Conservation (phyloP, 106 monocot genomes). For the Dioscorea alata region DNA sequence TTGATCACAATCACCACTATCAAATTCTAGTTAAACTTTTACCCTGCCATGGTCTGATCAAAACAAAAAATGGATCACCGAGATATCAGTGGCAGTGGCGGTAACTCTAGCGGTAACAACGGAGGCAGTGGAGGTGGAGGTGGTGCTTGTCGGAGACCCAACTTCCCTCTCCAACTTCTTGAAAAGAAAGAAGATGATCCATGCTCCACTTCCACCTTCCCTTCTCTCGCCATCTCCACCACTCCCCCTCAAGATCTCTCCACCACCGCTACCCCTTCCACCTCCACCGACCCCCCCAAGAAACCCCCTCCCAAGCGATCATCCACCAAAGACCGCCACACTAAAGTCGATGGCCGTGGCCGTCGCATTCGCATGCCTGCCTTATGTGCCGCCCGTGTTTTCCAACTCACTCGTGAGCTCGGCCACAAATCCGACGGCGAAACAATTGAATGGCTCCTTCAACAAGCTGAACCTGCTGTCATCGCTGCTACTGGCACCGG, state of each 20-base stretch:
- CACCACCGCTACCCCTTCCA: not conserved
- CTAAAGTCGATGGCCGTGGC: constrained; percentile 81
- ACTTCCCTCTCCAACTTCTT: constrained; percentile 79
- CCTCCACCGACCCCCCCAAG: constrained; percentile 9
- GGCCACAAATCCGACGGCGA: constrained; percentile 87
- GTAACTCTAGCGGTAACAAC: constrained; percentile 20
- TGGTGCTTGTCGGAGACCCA: constrained; percentile 45
- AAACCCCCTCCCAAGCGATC: constrained; percentile 65
- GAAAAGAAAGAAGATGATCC: constrained; percentile 53
- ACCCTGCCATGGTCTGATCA: constrained; percentile 14
- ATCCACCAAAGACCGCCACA: constrained; percentile 85
- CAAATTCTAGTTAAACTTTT: no score
- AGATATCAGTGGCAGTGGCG: constrained; percentile 17
- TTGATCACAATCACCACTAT: not conserved
- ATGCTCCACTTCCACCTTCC: not conserved
- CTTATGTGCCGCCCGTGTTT: constrained; percentile 73
- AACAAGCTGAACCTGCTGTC: constrained; percentile 83
- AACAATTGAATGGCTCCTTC: constrained; percentile 88
- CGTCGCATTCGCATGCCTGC: constrained; percentile 88
- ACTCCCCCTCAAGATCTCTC: no score
- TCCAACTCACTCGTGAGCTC: constrained; percentile 73
- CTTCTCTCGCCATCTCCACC: no score
- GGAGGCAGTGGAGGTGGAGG: no score
- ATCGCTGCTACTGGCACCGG: constrained; percentile 87
- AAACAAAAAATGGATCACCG: not conserved